Base-by-base conservation (phyloP, 108 stramenopile genomes). In the Skeletonema tropicum region DNA sequence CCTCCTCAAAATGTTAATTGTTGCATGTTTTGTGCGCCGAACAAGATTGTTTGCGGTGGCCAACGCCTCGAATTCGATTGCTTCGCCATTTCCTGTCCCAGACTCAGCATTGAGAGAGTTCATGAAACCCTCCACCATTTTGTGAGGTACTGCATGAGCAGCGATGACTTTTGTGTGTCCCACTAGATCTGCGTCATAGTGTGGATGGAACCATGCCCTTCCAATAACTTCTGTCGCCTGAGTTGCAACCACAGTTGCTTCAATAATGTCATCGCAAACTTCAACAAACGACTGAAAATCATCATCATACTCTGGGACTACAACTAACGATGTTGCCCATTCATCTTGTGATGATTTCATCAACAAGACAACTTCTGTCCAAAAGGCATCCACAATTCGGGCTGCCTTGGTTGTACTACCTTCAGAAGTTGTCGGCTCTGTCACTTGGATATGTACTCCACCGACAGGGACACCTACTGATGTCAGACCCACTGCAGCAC, bases 191-290 rank as follows among this genome's bases (percentile, higher is more conserved):
- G 80, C 60, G 60, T 83, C 68, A 68, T 87, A 87, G 17, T 33
- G 29, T 3, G 86, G 86, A 60, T 87, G 86, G 58, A 87, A 87
- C 86, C 83, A 87, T 32, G 86, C 86, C 25, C 79, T 41, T 33
- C 86, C 86, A 55, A 87, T 84, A 25, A 71, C 66, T 12, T 68
- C 71, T 35, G 72, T 70, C 5, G 86, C 71, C 49, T 66, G 41
- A 13, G 70, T 74, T 45, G 80, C 77, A 32, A 68, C 57, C n/a
- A 83, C 66, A 11, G 77, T 39, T 15, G 79, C 75, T 48, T 87
- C 81, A 1, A 87, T 33, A 31, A 87, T 59, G n/a, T 71, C 66
- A 59, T 87, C 86, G 68, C 83, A 87, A 8, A 71, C 60, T 19
- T 73, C 66, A 23, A 64, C 33, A 65, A 87, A 87, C 35, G 64